Percentiles rank a stretch among this genome's conserved stretches.
These are phyloP conservation scores for Larix sibirica DNA, from an alignment of 83 land plant genomes.

Conservation along the genomic window DNA sequence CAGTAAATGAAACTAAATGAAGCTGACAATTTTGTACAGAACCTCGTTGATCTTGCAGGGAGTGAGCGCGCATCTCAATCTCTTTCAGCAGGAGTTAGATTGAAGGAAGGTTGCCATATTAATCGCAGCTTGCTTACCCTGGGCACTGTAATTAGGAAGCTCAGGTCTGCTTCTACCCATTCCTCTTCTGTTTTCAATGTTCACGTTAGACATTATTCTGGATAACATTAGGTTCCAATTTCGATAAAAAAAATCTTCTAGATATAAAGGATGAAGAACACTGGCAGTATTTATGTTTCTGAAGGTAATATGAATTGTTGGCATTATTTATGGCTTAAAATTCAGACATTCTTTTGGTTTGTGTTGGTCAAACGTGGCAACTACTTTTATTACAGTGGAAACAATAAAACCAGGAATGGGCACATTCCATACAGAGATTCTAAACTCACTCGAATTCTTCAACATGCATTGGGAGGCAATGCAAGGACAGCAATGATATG, in stretches of 20 bases:
- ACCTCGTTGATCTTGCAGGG: conserved; percentile 97
- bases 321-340: too few species aligned
- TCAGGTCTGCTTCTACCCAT: conserved; percentile 49
- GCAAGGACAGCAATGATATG: conserved; percentile 96
- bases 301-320: background rate
- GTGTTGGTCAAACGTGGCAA: too few species aligned
- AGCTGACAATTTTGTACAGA: conserved; percentile 51
- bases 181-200: too few species aligned
- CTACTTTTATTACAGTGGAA: conserved; percentile 28
- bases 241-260: too few species aligned
- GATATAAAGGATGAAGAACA: too few species aligned
- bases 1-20: conserved; percentile 10
- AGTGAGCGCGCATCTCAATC: conserved; percentile 97
- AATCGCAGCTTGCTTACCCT: conserved; percentile 94
- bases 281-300: too few species aligned
- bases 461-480: conserved; percentile 92
- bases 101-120: conserved; percentile 97
- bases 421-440: conserved; percentile 96
- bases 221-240: too few species aligned
- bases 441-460: conserved; percentile 93
- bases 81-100: conserved; percentile 71
- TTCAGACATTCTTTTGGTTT: too few species aligned
- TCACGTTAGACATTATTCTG: too few species aligned
- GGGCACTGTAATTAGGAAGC: conserved; percentile 93
- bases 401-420: conserved; percentile 66